Percentiles rank a stretch among this genome's conserved stretches.
Conservation (phyloP, 148 eudicot genomes). For the Fallopia convolvulus region DNA sequence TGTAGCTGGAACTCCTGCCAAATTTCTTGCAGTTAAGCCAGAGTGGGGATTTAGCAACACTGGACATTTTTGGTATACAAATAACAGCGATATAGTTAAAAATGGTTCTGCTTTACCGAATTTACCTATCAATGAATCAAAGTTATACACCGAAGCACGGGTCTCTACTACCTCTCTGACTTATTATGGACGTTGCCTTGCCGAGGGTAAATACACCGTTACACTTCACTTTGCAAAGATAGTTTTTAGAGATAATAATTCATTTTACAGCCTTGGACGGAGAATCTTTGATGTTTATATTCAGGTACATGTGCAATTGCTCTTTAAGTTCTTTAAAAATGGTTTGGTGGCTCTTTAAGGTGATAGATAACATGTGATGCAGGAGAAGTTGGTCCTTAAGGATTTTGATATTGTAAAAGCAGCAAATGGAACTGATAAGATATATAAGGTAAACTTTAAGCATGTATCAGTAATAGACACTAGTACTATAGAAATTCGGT, state of each 20-base stretch:
- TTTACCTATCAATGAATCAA: constrained; percentile 22
- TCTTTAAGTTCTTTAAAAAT: background rate
- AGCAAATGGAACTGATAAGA: constrained; percentile 37
- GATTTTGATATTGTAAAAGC: constrained; percentile 40
- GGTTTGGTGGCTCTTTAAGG: background rate
- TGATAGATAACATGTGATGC: constrained; percentile 1
- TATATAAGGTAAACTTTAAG: too few relatives aligned
- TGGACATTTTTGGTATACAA: constrained; percentile 30
- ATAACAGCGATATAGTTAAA: constrained; percentile 10
- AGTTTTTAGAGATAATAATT: constrained; percentile 26
- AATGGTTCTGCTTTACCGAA: constrained; percentile 13
- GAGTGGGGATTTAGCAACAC: constrained; percentile 62
- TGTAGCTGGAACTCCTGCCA: constrained; percentile 27
- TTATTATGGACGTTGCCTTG: constrained; percentile 60
- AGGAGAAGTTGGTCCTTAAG: constrained; percentile 38
- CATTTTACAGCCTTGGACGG: constrained; percentile 51
- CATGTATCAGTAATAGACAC: background rate
- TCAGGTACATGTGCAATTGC: constrained; percentile 30
- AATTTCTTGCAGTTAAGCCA: constrained; percentile 18
- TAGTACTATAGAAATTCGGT: background rate
- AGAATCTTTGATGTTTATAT: constrained; percentile 61
- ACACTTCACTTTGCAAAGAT: constrained; percentile 56
- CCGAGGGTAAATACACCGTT: constrained; percentile 54
- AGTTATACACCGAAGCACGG: constrained; percentile 40
- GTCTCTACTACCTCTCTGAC: constrained; percentile 56